Base-by-base conservation (phyloP, 1,284 basidiomycete species). In the Ganoderma meredithae region DNA sequence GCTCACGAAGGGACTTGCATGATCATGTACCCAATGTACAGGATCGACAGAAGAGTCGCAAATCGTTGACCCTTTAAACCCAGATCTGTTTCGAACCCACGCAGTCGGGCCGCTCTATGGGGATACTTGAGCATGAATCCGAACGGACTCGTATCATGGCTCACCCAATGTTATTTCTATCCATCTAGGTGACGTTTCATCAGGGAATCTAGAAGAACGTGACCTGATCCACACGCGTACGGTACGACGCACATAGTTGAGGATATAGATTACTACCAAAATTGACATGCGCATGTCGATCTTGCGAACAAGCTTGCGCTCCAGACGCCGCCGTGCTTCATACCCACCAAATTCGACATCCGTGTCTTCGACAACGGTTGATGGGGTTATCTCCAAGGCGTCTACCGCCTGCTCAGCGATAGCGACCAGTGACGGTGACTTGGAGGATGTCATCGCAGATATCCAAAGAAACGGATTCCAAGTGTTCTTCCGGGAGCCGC, bases 21-120 rank as follows among this genome's bases (percentile, higher is more conserved):
- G 62, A 92, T 78, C 72, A 92, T 89, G 74, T 95, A 95, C n/a
- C 92, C 93, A 56, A 93, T 86, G 75, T 92, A 95, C 31, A 95
- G 85, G 69, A 94, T 88, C 2, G 88, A 89, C 31, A 95, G 79
- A 33, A 94, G 78, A 0, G 90, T 92, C 4, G 89, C 86, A 75
- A 94, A 95, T 74, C 94, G 83, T 44, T 82, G 82, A n/a, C 87
- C 91, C 62, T 85, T 81, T 33, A 94, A 80, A 33, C 86, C 76
- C 33, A 95, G 81, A 75, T 94, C 93, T 60, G 81, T 77, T 73
- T 93, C 91, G 67, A 94, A 89, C 0, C 93, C 92, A 65, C 86
- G 84, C 52, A 92, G 76, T 33, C 90, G 81, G 10, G 91, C 91
- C 22, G 90, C 90, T 63, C 89, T 90, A 53, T 43, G 9, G 22